Conservation (phyloP, 768 basidiomycete genomes). For the Macrolepiota dolichaula region DNA sequence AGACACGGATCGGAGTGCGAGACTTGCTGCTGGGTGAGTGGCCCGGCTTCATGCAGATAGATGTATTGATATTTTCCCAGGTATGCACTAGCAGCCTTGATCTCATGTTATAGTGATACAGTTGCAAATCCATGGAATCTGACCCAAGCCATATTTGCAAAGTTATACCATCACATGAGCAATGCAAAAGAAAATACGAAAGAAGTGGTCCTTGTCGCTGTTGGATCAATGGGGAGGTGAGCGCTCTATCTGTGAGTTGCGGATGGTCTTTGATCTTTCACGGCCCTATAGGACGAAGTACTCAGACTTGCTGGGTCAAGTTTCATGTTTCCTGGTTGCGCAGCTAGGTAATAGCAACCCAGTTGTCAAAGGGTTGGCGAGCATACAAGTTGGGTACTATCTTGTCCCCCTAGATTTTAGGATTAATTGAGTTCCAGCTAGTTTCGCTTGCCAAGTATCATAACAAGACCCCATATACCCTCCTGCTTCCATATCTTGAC, state of each 20-base stretch:
- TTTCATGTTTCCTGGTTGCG: constrained; percentile 58
- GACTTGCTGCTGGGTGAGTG: constrained; percentile 70
- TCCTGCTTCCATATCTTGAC: constrained; percentile 69
- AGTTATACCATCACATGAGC: constrained; percentile 48
- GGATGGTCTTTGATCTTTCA: not conserved
- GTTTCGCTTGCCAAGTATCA: constrained; percentile 51
- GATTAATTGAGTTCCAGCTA: constrained; percentile 40
- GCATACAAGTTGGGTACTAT: constrained; percentile 52
- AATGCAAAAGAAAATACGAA: constrained; percentile 41
- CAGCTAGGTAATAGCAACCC: constrained; percentile 68
- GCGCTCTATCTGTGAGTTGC: constrained; percentile 8
- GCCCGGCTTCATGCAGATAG: not conserved
- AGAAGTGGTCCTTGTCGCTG: constrained; percentile 63
- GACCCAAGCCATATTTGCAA: constrained; percentile 39
- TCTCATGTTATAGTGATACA: constrained; percentile 37
- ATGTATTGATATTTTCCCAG: constrained; percentile 23
- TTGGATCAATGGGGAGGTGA: constrained; percentile 56
- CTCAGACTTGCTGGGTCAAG: constrained; percentile 51
- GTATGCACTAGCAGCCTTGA: constrained; percentile 44
- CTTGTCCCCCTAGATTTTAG: constrained; percentile 1
- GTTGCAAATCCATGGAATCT: constrained; percentile 27
- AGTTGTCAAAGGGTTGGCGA: constrained; percentile 65
- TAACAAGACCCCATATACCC: constrained; percentile 58
- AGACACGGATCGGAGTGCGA: constrained; percentile 54
- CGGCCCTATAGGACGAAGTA: constrained; percentile 38